Conservation (phyloP, 2,329 filamentous ascomycete genomes). For the Xylariaceae sp. region DNA sequence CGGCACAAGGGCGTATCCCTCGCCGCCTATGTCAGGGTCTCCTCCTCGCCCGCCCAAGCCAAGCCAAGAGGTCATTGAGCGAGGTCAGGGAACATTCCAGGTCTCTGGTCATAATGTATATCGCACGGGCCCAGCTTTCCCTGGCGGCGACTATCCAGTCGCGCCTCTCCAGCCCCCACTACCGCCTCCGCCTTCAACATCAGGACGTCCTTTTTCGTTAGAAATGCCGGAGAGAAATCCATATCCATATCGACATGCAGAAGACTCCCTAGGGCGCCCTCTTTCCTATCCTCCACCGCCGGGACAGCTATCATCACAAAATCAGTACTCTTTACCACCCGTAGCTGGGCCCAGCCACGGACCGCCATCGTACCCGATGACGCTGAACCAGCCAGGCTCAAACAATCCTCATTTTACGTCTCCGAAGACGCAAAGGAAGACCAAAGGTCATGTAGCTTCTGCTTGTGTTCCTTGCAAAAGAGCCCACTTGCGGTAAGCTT, state of each 20-base stretch:
- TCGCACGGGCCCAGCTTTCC: constrained; percentile 36
- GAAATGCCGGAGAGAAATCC: constrained; percentile 38
- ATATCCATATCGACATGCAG: constrained; percentile 38
- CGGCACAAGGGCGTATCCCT: constrained; percentile 60
- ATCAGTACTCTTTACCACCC: constrained; percentile 34
- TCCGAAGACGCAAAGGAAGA: constrained; percentile 61
- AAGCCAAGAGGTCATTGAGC: constrained; percentile 54
- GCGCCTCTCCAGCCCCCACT: constrained; percentile 28
- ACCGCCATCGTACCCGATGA: constrained; percentile 26
- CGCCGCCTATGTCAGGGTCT: constrained; percentile 72
- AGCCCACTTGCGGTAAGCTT: constrained; percentile 67
- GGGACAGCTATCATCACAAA: constrained; percentile 31
- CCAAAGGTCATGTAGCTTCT: constrained; percentile 78
- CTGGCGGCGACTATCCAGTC: constrained; percentile 35
- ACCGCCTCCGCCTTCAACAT: constrained; percentile 20
- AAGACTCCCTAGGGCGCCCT: constrained; percentile 32
- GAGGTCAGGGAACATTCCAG: constrained; percentile 47
- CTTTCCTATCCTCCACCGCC: constrained; percentile 32
- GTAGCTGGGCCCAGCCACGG: constrained; percentile 30
- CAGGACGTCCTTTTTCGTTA: constrained; percentile 34
- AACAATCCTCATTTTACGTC: constrained; percentile 49
- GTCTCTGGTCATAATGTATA: constrained; percentile 49
- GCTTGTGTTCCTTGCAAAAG: constrained; percentile 83
- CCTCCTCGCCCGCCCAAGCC: constrained; percentile 56
- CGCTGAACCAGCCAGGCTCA: constrained; percentile 34